Evolutionary conservation across 2,329 filamentous ascomycete species (phyloP).

Genomic region (Alternaria alternata): DNA sequence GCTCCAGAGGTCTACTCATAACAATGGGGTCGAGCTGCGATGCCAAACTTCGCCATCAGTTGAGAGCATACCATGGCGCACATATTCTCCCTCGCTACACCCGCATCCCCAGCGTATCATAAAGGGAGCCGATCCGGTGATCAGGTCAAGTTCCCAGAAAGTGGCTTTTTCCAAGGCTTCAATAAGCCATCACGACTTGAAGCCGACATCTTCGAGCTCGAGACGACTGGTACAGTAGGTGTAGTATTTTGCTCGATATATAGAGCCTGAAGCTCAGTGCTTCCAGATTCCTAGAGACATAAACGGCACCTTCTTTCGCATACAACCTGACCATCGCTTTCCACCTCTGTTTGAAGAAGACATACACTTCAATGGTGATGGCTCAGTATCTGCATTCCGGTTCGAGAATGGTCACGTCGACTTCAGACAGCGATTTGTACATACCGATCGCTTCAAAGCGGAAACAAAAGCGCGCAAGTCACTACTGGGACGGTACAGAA

Average conservation of each 20-base stretch:
- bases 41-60: background rate
- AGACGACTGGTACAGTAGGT: conserved; percentile 47
- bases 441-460: conserved; percentile 53
- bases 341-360: conserved; percentile 65
- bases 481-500: conserved; percentile 65
- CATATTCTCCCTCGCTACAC: conserved; percentile 42
- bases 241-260: background rate
- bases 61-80: conserved; percentile 38
- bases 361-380: conserved; percentile 59
- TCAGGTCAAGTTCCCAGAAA: conserved; percentile 46
- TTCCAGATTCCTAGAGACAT: conserved; percentile 52
- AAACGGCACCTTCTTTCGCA: conserved; percentile 56
- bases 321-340: conserved; percentile 59
- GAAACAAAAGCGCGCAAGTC: conserved; percentile 50
- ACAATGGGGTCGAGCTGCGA: background rate
- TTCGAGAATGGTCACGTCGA: conserved; percentile 55
- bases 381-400: conserved; percentile 53
- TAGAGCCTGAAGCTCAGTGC: background rate
- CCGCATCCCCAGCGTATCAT: conserved; percentile 34
- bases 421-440: conserved; percentile 55
- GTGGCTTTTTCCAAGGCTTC: conserved; percentile 51
- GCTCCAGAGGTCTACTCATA: background rate
- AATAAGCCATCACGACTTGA: conserved; percentile 52
- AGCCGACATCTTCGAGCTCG: conserved; percentile 52
- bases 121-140: conserved; percentile 33